These are phyloP conservation scores for Emericellopsis atlantica DNA, from an alignment of 2,329 filamentous ascomycete species.

Conservation along the genomic window DNA sequence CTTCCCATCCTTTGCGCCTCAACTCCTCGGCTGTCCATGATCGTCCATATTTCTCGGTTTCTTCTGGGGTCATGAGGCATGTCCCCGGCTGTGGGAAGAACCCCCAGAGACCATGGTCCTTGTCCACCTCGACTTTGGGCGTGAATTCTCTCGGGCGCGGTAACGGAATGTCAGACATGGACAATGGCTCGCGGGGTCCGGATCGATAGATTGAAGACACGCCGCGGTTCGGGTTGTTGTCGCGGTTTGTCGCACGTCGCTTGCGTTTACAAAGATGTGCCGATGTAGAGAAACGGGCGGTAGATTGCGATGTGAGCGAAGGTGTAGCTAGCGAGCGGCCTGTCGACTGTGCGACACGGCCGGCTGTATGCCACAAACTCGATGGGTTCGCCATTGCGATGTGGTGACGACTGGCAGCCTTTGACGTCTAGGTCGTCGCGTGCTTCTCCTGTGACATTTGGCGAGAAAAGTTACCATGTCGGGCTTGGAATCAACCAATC, in stretches of 20 bases:
- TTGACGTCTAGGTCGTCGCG: no score
- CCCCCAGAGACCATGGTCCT: conserved; percentile 78
- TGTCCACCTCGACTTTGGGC: conserved; percentile 46
- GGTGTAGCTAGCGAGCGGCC: conserved; percentile 1
- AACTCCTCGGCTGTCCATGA: conserved; percentile 79
- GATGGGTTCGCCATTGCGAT: no score
- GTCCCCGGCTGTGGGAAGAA: conserved; percentile 70
- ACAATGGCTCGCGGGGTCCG: conserved; percentile 62
- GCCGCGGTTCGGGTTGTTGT: conserved; percentile 70
- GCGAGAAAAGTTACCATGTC: no score
- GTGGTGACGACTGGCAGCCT: no score
- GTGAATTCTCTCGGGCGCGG: conserved; percentile 59
- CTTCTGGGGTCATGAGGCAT: conserved; percentile 58
- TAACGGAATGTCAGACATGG: conserved; percentile 57
- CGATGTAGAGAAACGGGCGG: conserved; percentile 40
- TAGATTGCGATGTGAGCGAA: conserved; percentile 4
- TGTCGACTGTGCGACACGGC: no score
- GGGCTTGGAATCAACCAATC: no score
- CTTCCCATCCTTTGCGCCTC: conserved; percentile 82
- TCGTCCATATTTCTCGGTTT: conserved; percentile 62
- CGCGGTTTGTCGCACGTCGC: conserved; percentile 29
- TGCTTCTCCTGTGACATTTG: no score
- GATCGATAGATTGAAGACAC: conserved; percentile 71
- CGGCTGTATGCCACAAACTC: no score
- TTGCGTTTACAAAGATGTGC: conserved; percentile 30